Base-by-base conservation (phyloP, 805 yeast species). In the Wickerhamomyces silvicola region DNA sequence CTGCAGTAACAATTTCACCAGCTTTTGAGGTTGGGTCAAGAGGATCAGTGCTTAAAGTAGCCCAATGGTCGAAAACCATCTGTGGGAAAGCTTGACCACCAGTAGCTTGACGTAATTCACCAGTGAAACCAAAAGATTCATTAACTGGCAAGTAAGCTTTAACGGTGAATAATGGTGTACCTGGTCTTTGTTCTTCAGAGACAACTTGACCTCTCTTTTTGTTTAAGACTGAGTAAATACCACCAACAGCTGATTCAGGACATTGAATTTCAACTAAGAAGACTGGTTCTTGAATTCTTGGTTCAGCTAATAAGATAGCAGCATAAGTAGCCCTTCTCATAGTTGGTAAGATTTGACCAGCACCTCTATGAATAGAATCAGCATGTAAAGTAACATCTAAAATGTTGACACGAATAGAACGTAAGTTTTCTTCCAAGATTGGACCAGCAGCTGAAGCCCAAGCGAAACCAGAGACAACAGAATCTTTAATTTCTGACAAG, bases 71-170 rank as follows among this genome's bases (percentile, higher is more conserved):
- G 72, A 90, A 92, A 70, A 92, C 94, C 94, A 92, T 78, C 77
- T 90, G 97, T 74, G 98, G 98, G 98, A 90, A 90, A 70, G 98
- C 98, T 80, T 90, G 98, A 72, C 98, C 98, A 84, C 96, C 97
- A 63, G 98, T 90, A 64, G 97, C 96, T 76, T 90, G 97, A 80
- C 98, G 86, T 65, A 90, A 82, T 63, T 88, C 95, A 77, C 94
- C 92, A 59, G 95, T 82, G 95, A 90, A 90, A 83, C 98, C 98
- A 82, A 92, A 90, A 39, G 98, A 90, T 79, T 92, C 98, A 75
- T 90, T 92, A 57, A 90, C 97, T 68, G 98, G 98, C 75, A 90
- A 79, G 95, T 87, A 84, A 60, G 98, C 98, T 86, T 90, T 92
- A 70, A 90, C 94, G 60, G 95, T 87, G 81, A 92, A 92, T 77